Conservation (phyloP, 1,284 basidiomycete species). For the Sporisorium exsertum region DNA sequence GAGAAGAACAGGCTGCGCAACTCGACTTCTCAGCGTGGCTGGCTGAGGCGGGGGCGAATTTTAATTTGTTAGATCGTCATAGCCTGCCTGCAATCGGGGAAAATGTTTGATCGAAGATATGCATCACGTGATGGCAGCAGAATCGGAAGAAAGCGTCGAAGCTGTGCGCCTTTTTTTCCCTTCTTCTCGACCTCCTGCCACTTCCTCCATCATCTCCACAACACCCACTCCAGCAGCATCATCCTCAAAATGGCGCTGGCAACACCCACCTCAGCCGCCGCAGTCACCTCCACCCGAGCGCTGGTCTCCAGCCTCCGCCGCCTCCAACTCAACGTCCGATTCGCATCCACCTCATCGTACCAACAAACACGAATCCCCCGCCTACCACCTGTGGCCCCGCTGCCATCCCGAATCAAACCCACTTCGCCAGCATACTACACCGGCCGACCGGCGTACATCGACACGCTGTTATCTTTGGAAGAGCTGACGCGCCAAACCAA, state of each 20-base stretch:
- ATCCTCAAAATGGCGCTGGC: conserved; percentile 5
- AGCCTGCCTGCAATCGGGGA: background rate
- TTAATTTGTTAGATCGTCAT: conserved; percentile 1
- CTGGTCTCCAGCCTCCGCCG: conserved; percentile 9
- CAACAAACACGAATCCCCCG: conserved; percentile 16
- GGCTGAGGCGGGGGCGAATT: background rate
- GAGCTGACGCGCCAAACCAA: conserved; percentile 76
- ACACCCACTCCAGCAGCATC: background rate
- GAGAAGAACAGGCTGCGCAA: conserved; percentile 1
- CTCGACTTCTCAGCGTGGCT: conserved; percentile 7
- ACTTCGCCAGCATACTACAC: conserved; percentile 84
- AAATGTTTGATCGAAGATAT: background rate
- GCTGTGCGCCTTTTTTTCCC: background rate
- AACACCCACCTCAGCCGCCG: background rate
- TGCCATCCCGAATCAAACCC: conserved; percentile 68
- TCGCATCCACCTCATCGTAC: conserved; percentile 25
- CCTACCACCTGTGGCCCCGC: conserved; percentile 30
- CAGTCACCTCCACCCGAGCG: conserved; percentile 2
- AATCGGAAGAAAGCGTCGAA: conserved; percentile 17
- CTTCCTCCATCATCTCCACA: background rate
- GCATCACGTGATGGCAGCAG: conserved; percentile 19
- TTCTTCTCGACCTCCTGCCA: background rate
- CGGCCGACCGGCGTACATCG: conserved; percentile 82
- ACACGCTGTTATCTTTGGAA: conserved; percentile 79
- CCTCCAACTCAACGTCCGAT: conserved; percentile 15